Evolutionary conservation across 2,329 filamentous ascomycete genomes (phyloP).

Genomic region (Phialocephala subalpina): DNA sequence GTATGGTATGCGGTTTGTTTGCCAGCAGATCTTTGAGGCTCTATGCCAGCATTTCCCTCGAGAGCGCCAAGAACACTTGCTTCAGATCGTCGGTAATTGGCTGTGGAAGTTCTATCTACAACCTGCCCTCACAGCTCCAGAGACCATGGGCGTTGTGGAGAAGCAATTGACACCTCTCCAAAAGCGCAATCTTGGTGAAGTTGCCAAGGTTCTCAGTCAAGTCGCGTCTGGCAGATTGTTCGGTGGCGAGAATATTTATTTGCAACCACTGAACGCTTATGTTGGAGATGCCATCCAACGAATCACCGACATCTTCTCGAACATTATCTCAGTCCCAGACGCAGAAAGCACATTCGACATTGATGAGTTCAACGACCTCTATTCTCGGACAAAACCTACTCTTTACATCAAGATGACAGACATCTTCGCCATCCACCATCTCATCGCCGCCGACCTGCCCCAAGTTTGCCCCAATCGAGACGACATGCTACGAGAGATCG

Average conservation of each 20-base stretch:
- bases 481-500: conserved; percentile 88
- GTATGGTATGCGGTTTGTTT: conserved; percentile 89
- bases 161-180: conserved; percentile 88
- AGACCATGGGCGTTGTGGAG: conserved; percentile 93
- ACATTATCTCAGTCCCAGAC: conserved; percentile 83
- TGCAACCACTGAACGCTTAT: conserved; percentile 94
- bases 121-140: conserved; percentile 86
- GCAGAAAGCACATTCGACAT: conserved; percentile 96
- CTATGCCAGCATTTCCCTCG: conserved; percentile 80
- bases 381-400: conserved; percentile 94
- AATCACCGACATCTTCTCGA: conserved; percentile 76
- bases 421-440: conserved; percentile 93
- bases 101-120: conserved; percentile 94
- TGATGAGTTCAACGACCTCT: conserved; percentile 98
- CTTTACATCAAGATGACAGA: conserved; percentile 99
- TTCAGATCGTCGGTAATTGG: conserved; percentile 90
- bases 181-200: conserved; percentile 89
- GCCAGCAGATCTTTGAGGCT: conserved; percentile 83
- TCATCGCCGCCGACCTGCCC: conserved; percentile 81
- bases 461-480: conserved; percentile 82
- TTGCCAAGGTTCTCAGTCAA: conserved; percentile 90
- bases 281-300: conserved; percentile 85
- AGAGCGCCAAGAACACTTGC: conserved; percentile 78
- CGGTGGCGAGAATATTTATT: conserved; percentile 92
- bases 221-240: conserved; percentile 89